Conservation (phyloP, 202 grass and related monocot species). For the Musa balbisiana region DNA sequence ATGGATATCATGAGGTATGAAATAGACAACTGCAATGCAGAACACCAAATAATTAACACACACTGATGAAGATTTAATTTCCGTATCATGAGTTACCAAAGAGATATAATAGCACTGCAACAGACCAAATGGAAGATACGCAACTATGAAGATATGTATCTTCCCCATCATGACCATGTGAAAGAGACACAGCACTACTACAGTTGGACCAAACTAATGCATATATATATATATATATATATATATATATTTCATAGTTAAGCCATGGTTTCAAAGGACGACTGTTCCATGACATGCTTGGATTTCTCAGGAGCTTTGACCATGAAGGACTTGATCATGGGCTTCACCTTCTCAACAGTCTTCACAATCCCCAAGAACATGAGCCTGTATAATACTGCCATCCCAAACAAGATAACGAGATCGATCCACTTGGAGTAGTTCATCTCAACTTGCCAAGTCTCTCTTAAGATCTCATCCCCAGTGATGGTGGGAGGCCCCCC, state of each 20-base stretch:
- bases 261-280: background rate
- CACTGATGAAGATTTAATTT: background rate
- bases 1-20: too few relatives aligned
- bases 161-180: too few relatives aligned
- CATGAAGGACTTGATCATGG: background rate
- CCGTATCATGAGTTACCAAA: background rate
- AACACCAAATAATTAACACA: background rate
- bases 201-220: too few relatives aligned
- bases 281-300: background rate
- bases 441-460: constrained; percentile 14
- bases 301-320: background rate
- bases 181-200: too few relatives aligned
- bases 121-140: too few relatives aligned
- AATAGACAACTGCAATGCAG: too few relatives aligned
- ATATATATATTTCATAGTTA: background rate
- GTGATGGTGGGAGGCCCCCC: background rate
- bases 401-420: constrained; percentile 14
- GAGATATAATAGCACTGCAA: too few relatives aligned
- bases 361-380: constrained; percentile 11
- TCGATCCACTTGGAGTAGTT: constrained; percentile 16
- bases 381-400: background rate
- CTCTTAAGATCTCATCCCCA: background rate
- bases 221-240: too few relatives aligned
- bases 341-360: background rate
- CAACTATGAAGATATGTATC: too few relatives aligned